Conservation (phyloP, 257 asterid genomes). For the Paraleonurus japonicus region DNA sequence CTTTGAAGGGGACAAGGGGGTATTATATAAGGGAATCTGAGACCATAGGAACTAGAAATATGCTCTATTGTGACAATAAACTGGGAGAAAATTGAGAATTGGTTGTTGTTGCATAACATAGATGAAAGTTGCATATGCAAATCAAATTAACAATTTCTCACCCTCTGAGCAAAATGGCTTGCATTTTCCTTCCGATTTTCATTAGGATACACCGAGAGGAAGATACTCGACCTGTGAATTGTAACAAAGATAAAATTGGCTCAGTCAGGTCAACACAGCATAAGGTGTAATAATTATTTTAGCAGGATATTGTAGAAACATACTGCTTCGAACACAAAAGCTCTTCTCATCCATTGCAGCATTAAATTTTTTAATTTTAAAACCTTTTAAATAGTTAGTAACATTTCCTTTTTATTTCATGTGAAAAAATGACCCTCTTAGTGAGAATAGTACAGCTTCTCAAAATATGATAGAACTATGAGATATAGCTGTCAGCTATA, state of each 20-base stretch:
- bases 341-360: neutral
- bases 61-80: neutral
- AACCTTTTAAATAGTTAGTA: neutral
- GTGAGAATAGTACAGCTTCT: slow-evolving; percentile 6
- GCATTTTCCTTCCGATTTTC: slow-evolving; percentile 81
- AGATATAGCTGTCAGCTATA: neutral
- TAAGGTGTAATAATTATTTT: neutral
- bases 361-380: neutral
- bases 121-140: slow-evolving; percentile 11
- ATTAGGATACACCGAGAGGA: slow-evolving; percentile 69
- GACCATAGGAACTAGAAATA: neutral
- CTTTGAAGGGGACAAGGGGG: too few relatives aligned
- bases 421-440: neutral
- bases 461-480: neutral
- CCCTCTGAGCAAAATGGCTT: slow-evolving; percentile 66
- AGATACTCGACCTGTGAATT: slow-evolving; percentile 82
- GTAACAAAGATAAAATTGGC: slow-evolving; percentile 8
- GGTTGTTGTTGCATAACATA: neutral
- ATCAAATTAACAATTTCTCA: slow-evolving; percentile 37
- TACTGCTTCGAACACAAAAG: slow-evolving; percentile 1
- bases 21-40: neutral
- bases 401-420: slow-evolving; percentile 5
- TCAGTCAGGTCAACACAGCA: slow-evolving; percentile 10
- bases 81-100: neutral
- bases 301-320: slow-evolving; percentile 11